Evolutionary conservation across 345 rosid genomes (phyloP).

Genomic region (Dovyalis caffra): DNA sequence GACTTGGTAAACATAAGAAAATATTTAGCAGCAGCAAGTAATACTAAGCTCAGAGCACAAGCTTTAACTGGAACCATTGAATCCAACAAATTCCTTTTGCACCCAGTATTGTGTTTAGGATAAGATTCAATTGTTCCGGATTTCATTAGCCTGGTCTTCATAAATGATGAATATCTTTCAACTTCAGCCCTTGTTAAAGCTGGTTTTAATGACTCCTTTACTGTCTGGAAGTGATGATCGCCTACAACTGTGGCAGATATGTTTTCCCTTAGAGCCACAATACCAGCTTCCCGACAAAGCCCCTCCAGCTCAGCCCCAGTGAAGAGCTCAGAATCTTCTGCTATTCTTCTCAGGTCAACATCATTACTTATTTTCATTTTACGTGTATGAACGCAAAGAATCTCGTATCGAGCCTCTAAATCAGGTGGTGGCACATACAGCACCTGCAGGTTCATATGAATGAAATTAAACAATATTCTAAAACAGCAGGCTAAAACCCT

Average conservation of each 20-base stretch:
- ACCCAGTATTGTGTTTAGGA: neutral
- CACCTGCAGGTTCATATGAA: constrained; percentile 41
- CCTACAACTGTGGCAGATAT: constrained; percentile 55
- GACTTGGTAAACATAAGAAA: constrained; percentile 23
- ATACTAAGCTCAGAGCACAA: constrained; percentile 33
- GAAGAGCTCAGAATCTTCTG: constrained; percentile 75
- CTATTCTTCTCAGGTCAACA: constrained; percentile 64
- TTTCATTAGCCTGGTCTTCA: constrained; percentile 23
- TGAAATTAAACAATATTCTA: constrained; percentile 4
- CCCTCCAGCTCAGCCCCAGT: constrained; percentile 90
- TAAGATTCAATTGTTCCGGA: constrained; percentile 6
- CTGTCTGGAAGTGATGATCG: constrained; percentile 65
- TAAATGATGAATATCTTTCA: constrained; percentile 59
- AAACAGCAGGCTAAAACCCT: too few species aligned
- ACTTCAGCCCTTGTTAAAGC: constrained; percentile 64
- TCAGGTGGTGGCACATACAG: constrained; percentile 85
- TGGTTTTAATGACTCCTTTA: constrained; percentile 63
- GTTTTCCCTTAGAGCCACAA: constrained; percentile 79
- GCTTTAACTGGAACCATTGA: constrained; percentile 28
- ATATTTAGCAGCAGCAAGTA: constrained; percentile 39
- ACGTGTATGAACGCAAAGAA: constrained; percentile 70
- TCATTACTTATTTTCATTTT: constrained; percentile 69
- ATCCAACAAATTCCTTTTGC: constrained; percentile 14
- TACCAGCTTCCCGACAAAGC: constrained; percentile 83
- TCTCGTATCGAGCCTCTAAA: constrained; percentile 70